Evolutionary conservation across 148 eudicot species (phyloP).

Genomic region (Selenicereus undatus): DNA sequence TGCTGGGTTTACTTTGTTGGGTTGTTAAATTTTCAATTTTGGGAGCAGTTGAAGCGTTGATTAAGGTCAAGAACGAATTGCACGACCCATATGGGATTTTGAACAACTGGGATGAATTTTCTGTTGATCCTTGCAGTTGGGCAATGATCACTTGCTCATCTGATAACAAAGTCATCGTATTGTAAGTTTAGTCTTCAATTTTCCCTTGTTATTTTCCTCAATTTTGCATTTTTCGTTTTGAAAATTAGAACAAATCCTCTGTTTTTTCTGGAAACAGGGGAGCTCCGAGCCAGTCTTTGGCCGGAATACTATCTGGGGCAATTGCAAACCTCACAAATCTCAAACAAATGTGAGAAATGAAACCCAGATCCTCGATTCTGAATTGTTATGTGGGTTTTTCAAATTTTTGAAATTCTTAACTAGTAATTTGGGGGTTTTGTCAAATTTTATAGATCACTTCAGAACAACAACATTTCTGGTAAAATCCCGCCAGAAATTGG

Average conservation of each 20-base stretch:
- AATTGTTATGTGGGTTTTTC: background rate
- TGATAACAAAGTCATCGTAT: conserved; percentile 66
- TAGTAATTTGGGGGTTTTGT: background rate
- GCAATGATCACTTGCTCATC: conserved; percentile 91
- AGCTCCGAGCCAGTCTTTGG: conserved; percentile 91
- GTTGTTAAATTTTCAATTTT: background rate
- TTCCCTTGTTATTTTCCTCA: background rate
- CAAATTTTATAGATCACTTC: conserved; percentile 51
- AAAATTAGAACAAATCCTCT: conserved; percentile 3
- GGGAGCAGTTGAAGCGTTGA: conserved; percentile 73
- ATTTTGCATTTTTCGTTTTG: background rate
- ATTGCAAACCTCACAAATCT: conserved; percentile 83
- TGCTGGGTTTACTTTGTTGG: background rate
- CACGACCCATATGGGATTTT: conserved; percentile 75
- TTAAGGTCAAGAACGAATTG: conserved; percentile 43
- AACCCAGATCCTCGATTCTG: background rate
- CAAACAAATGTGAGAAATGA: conserved; percentile 65
- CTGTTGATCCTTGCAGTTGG: conserved; percentile 99
- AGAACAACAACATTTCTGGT: conserved; percentile 87
- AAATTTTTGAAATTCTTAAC: background rate
- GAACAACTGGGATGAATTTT: conserved; percentile 89
- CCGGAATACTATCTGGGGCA: conserved; percentile 64
- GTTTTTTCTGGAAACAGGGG: conserved; percentile 43
- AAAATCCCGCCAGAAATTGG: conserved; percentile 75
- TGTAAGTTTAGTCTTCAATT: conserved; percentile 39